Conservation (phyloP, 192 early-diverging fungal genomes). For the Pilobolus umbonatus region DNA sequence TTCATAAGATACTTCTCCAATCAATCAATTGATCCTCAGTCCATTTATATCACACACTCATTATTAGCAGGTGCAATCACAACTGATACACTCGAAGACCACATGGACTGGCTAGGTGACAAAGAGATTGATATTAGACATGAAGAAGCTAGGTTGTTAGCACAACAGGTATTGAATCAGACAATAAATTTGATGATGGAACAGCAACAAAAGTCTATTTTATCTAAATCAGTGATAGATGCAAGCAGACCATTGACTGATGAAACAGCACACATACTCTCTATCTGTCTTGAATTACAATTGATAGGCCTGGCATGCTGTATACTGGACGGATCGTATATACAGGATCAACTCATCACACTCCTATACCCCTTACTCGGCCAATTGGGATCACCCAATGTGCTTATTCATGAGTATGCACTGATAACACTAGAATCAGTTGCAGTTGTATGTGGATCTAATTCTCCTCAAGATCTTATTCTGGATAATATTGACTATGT, state of each 20-base stretch:
- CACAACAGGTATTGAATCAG: background rate
- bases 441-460: constrained; percentile 33
- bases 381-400: constrained; percentile 40
- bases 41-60: constrained; percentile 31
- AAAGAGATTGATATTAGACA: background rate
- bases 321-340: background rate
- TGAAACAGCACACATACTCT: constrained; percentile 9
- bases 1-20: constrained; percentile 30
- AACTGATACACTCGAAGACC: background rate
- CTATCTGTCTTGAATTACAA: constrained; percentile 23
- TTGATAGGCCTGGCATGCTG: constrained; percentile 12
- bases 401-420: constrained; percentile 37
- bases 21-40: constrained; percentile 22
- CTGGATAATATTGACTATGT: constrained; percentile 51
- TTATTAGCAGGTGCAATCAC: constrained; percentile 27
- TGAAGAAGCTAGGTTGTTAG: background rate
- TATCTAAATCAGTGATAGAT: background rate
- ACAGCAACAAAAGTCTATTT: too few species aligned
- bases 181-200: too few species aligned
- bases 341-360: constrained; percentile 36
- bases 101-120: background rate
- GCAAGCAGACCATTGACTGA: background rate
- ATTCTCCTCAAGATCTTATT: constrained; percentile 31
- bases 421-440: constrained; percentile 38
- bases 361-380: constrained; percentile 41